Base-by-base conservation (phyloP, 805 yeast species). In the Phaffomyces antillensis region DNA sequence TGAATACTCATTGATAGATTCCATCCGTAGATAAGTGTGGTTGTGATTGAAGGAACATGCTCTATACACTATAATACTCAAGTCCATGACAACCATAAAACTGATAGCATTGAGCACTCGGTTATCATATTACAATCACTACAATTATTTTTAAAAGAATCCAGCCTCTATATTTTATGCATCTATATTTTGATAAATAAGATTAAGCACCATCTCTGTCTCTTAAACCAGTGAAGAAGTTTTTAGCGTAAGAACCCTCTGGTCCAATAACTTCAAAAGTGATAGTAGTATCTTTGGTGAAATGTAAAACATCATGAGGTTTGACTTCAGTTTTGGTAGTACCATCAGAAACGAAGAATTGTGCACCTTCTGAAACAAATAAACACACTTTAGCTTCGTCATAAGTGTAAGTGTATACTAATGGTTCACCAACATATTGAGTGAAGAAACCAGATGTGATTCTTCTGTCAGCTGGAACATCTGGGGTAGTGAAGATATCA, bases 341-440 rank as follows among this genome's bases (percentile, higher is more conserved):
- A 47, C 81, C 86, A 54, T 82, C 88, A 44, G 76, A 56, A 52
- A 82, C 70, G 45, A 67, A 68, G 70, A 77, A 81, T 37, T 55
- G 52, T 59, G 58, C 60, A 48, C 77, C 79, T 52, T 86, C 88
- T 54, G 75, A 79, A 47, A 78, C 82, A 63, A 80, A 84, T 50
- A 82, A 69, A 62, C 79, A 72, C 55, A 82, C 70, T 67, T 82
- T 82, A 81, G 77, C 78, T 67, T 81, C 88, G 59, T 82, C 86
- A 65, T 81, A 76, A 57, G 65, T 67, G 67, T 82, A 82, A 45
- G 68, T 63, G 73, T 82, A 82, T n/a, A 76, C 85, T 59, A 82
- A 72, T 40, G 83, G 76, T 61, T 76, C 80, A 47, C 88, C 88
- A 45, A 68, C 67, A 62, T 79, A 83, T 65, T 82, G 87, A 57